Base-by-base conservation (phyloP, 2,329 filamentous ascomycete genomes). In the Sarocladium kiliense region DNA sequence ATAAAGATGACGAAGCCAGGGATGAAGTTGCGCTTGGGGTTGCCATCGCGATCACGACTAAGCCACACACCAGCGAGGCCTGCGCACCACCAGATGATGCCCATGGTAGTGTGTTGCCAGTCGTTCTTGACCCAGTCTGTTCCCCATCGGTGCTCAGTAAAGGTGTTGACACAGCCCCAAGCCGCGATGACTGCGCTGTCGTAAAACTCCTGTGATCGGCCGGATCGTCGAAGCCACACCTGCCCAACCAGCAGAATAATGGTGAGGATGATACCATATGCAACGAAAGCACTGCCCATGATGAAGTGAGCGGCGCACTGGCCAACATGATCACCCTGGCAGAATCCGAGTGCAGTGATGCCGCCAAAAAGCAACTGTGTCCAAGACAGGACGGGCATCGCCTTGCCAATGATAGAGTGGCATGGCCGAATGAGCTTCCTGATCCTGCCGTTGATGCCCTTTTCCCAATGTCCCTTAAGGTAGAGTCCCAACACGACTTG, bases 21-120 rank as follows among this genome's bases (percentile, higher is more conserved):
- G 55, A 99, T 85, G 58, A 99, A 84, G 73, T 99, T 99, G 62
- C 94, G 84, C 77, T 93, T 91, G 9, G 94, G 92, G 41, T 84
- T 80, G 53, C 94, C 93, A 59, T 93, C 85, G 56, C 90, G 84
- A 67, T 87, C 90, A 59, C 84, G 82, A 68, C 91, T 96, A 37
- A 99, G 78, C 94, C 93, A 99, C 54, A 99, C 81, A 41, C 94
- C 94, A 11, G 93, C 81, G 27, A 99, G 75, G 23, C 94, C 94
- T 7, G 94, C 93, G 64, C 86, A 89, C 93, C 93, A 99, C 94
- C 94, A 99, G 53, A 99, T 85, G 59, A 99, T 84, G n/a, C 94
- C 94, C 93, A 99, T 97, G n/a, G 89, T 90, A 0, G 94, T 99
- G 71, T 99, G 94, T 70, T 99, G 93, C 74, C 96, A 84, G 70